Evolutionary conservation across 2,329 filamentous ascomycete genomes (phyloP).

Genomic region (Coniochaeta prunicola): DNA sequence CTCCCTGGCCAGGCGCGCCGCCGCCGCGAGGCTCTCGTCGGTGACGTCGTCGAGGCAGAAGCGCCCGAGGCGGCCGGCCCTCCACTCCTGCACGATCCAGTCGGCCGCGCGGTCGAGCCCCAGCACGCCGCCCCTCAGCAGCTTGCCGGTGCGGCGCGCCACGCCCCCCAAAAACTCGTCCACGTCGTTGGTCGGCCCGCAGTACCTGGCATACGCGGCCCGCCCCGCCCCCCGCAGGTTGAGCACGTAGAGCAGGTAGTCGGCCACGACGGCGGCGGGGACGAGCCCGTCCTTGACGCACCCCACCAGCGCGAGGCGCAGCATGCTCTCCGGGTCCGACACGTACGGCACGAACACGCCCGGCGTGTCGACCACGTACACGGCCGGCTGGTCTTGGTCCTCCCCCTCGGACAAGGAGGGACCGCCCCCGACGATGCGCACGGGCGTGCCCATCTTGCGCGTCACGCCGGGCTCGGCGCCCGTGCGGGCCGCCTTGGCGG

Average conservation of each 20-base stretch:
- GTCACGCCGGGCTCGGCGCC: slow-evolving; percentile 88
- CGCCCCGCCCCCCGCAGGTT: slow-evolving; percentile 66
- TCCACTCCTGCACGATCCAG: slow-evolving; percentile 77
- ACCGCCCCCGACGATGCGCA: slow-evolving; percentile 55
- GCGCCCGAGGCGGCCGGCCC: slow-evolving; percentile 64
- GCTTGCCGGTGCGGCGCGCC: slow-evolving; percentile 66
- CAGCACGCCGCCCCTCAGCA: slow-evolving; percentile 65
- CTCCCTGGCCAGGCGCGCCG: slow-evolving; percentile 39
- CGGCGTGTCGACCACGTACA: slow-evolving; percentile 86
- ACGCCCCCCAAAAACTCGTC: slow-evolving; percentile 62
- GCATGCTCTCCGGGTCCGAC: slow-evolving; percentile 76
- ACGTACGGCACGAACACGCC: slow-evolving; percentile 95
- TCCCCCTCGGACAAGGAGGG: not conserved
- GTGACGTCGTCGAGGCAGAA: slow-evolving; percentile 75
- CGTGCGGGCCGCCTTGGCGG: slow-evolving; percentile 66
- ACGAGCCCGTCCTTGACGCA: slow-evolving; percentile 88
- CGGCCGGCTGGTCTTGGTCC: slow-evolving; percentile 39
- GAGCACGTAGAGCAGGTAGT: slow-evolving; percentile 82
- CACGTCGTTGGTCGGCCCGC: slow-evolving; percentile 82
- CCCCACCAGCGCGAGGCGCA: slow-evolving; percentile 88
- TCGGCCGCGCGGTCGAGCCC: slow-evolving; percentile 68
- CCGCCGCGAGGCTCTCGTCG: slow-evolving; percentile 44
- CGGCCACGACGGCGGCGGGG: slow-evolving; percentile 67
- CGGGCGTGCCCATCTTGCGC: slow-evolving; percentile 71
- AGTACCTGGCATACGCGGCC: slow-evolving; percentile 40